Evolutionary conservation across 768 basidiomycete species (phyloP).

Genomic region (Holtermannia corniformis): DNA sequence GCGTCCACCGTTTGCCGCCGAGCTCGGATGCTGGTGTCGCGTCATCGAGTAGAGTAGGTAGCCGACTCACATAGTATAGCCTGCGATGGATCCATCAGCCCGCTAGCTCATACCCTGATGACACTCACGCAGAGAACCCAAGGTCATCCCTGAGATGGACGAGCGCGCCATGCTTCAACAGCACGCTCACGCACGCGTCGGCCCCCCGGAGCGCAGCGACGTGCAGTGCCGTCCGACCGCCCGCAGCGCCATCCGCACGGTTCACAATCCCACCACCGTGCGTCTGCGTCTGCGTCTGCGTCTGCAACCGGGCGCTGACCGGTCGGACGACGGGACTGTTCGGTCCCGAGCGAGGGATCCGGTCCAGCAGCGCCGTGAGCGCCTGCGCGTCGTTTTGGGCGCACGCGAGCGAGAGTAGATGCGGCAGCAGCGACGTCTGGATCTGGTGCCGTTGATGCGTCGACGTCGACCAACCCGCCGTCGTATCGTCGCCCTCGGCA

Average conservation of each 20-base stretch:
- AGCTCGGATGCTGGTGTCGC: too few relatives aligned
- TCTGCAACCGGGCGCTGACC: constrained; percentile 30
- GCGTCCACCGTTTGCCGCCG: too few relatives aligned
- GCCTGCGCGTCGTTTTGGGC: constrained; percentile 59
- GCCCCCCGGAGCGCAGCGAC: constrained; percentile 65
- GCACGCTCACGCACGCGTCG: constrained; percentile 42
- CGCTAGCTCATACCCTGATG: too few relatives aligned
- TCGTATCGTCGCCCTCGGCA: constrained; percentile 37
- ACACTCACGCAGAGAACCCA: constrained; percentile 54
- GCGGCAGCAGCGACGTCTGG: constrained; percentile 63
- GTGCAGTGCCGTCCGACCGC: constrained; percentile 67
- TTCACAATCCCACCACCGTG: constrained; percentile 34
- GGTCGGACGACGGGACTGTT: neutral
- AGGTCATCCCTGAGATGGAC: constrained; percentile 71
- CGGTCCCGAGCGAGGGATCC: neutral
- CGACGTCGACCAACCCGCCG: constrained; percentile 69
- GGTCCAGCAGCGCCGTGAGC: constrained; percentile 7
- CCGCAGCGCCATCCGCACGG: constrained; percentile 61
- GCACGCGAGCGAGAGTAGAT: constrained; percentile 68
- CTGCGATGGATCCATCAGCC: too few relatives aligned
- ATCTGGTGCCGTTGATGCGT: constrained; percentile 62
- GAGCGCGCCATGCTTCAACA: constrained; percentile 65
- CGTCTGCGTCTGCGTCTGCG: constrained; percentile 4
- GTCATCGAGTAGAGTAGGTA: too few relatives aligned
- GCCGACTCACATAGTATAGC: too few relatives aligned